These are phyloP conservation scores for Mucor circinelloides DNA, from an alignment of 371 early-diverging fungal species.

Conservation along the genomic window DNA sequence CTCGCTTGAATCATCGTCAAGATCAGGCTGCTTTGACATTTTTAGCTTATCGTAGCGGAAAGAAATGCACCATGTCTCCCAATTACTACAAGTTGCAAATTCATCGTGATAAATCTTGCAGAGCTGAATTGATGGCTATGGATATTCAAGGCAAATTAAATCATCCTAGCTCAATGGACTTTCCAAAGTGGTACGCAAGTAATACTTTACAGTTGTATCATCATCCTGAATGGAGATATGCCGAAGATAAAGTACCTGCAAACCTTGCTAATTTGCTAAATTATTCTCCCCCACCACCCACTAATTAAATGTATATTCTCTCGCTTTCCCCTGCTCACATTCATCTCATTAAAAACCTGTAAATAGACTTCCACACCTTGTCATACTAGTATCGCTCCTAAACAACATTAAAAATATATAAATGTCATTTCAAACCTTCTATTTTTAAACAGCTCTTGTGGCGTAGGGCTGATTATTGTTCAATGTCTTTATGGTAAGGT, in stretches of 20 bases:
- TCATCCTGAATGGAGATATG: constrained; percentile 40
- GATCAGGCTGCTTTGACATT: constrained; percentile 62
- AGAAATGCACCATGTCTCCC: constrained; percentile 22
- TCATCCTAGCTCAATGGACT: constrained; percentile 32
- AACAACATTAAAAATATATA: background rate
- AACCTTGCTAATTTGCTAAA: constrained; percentile 9
- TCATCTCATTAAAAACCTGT: background rate
- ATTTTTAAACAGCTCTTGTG: background rate
- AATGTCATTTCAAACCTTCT: background rate
- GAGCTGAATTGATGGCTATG: constrained; percentile 23
- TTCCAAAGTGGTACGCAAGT: constrained; percentile 30
- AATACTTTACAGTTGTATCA: constrained; percentile 32
- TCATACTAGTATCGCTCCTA: background rate
- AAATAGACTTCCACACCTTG: background rate
- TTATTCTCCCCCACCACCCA: constrained; percentile 6
- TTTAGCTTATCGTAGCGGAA: constrained; percentile 37
- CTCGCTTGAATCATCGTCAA: constrained; percentile 57
- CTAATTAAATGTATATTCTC: background rate
- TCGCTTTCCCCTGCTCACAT: background rate
- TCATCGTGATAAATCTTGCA: constrained; percentile 32
- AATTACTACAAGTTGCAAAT: constrained; percentile 18
- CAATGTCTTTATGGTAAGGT: background rate
- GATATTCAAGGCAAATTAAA: constrained; percentile 28
- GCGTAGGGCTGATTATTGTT: background rate
- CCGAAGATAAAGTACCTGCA: constrained; percentile 28